Evolutionary conservation across 106 monocot genomes (phyloP).

Genomic region (Narthecium ossifragum): DNA sequence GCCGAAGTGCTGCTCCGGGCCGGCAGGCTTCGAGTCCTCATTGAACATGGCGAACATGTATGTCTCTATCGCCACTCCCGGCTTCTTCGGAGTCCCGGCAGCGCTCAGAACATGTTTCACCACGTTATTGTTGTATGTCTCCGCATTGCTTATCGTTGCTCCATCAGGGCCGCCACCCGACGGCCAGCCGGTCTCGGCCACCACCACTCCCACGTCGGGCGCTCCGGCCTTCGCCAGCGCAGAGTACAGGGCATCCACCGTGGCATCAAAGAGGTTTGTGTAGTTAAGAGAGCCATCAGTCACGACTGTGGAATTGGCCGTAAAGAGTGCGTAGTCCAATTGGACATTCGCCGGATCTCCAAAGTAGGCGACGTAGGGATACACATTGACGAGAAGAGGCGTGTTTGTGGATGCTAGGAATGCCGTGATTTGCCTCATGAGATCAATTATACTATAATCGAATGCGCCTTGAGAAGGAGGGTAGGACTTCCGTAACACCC

Average conservation of each 20-base stretch:
- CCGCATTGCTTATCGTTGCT: slow-evolving; percentile 20
- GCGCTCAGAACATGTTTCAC: slow-evolving; percentile 27
- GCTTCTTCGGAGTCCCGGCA: slow-evolving; percentile 39
- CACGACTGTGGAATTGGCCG: slow-evolving; percentile 14
- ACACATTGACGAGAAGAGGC: slow-evolving; percentile 42
- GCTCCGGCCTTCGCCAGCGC: slow-evolving; percentile 38
- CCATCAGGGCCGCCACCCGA: slow-evolving; percentile 30
- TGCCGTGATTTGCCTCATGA: slow-evolving; percentile 14
- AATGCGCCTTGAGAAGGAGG: slow-evolving; percentile 27
- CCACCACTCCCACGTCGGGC: slow-evolving; percentile 18
- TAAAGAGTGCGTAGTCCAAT: slow-evolving; percentile 27
- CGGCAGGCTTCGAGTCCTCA: slow-evolving; percentile 12
- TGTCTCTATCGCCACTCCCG: slow-evolving; percentile 12
- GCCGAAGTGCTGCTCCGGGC: slow-evolving; percentile 5
- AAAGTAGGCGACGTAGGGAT: slow-evolving; percentile 45
- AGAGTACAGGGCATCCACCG: slow-evolving; percentile 43
- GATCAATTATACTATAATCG: slow-evolving; percentile 6
- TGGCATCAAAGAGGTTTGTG: slow-evolving; percentile 44
- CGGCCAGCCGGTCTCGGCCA: slow-evolving; percentile 69
- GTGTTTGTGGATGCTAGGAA: slow-evolving; percentile 16
- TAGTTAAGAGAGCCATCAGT: slow-evolving; percentile 15
- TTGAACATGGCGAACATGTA: slow-evolving; percentile 20
- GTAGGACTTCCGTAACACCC: slow-evolving; percentile 22
- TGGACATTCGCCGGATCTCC: slow-evolving; percentile 9
- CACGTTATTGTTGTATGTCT: slow-evolving; percentile 32